Evolutionary conservation across 208 protist genomes (phyloP).

Genomic region (Leishmania tropica): DNA sequence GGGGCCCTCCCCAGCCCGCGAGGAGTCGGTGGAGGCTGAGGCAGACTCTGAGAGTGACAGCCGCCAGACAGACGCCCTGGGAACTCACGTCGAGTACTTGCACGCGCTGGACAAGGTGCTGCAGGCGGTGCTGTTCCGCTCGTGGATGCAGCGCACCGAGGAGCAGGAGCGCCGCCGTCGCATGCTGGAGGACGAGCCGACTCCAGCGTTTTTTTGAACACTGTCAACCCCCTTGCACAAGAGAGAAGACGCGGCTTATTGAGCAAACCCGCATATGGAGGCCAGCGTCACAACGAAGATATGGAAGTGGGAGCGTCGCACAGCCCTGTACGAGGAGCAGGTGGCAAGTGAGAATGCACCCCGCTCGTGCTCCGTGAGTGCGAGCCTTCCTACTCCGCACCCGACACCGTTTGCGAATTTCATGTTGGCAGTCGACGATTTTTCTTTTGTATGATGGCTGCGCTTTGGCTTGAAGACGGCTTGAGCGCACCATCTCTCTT

Average conservation of each 20-base stretch:
- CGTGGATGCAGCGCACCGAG: slow-evolving; percentile 60
- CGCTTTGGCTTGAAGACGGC: not conserved
- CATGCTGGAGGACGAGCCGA: slow-evolving; percentile 63
- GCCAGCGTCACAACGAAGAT: not conserved
- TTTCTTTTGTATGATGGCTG: not conserved
- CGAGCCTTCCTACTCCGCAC: not conserved
- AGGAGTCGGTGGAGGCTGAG: slow-evolving; percentile 17
- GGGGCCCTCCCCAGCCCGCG: slow-evolving; percentile 23
- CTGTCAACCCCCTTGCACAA: not conserved
- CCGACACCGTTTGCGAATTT: not conserved
- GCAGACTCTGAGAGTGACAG: slow-evolving; percentile 21
- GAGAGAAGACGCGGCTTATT: not conserved
- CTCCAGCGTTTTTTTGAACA: slow-evolving; percentile 31
- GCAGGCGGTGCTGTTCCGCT: slow-evolving; percentile 61
- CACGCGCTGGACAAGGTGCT: slow-evolving; percentile 81
- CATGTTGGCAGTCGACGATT: not conserved
- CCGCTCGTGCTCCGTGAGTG: not conserved
- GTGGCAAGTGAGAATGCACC: not conserved
- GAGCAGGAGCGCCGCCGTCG: slow-evolving; percentile 57
- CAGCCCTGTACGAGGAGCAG: not conserved
- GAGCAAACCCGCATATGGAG: not conserved
- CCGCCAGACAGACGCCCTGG: slow-evolving; percentile 11
- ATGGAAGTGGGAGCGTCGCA: not conserved
- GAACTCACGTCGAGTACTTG: slow-evolving; percentile 53
- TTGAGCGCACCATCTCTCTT: not conserved